Base-by-base conservation (phyloP, 768 basidiomycete species). In the Collybiopsis confluens region DNA sequence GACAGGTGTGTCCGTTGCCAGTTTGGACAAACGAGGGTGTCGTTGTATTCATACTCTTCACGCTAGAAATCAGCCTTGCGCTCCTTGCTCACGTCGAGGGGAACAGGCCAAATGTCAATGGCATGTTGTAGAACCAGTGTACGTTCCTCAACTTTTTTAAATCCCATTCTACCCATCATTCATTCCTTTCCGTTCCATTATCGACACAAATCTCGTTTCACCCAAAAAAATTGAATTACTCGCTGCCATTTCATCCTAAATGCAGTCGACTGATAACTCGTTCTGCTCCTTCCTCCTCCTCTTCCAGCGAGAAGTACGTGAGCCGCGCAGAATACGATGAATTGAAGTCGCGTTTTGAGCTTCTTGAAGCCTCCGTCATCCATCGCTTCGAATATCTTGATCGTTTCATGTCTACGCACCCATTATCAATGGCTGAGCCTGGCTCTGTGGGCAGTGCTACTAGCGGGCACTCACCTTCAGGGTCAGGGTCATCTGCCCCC, bases 81-180 rank as follows among this genome's bases (percentile, higher is more conserved):
- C 84, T 13, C 89, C 89, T 11, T 93, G 90, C 68, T 75, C 80
- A 55, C 81, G 86, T 58, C 81, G 90, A 65, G 87, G 87, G 57
- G 90, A 93, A 72, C 82, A 85, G 69, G 74, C 74, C 47, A 87
- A 85, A 65, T 92, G 90, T 64, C 84, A 87, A 62, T 93, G 90
- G 90, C 82, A 86, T 65, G 80, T 86, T 54, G 76, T 91, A 48
- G 90, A 92, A 68, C 86, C 89, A 37, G 79, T 85, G 86, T 92
- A 73, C 70, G 88, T 52, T 30, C 27, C 9, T 41, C 24, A 20
- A 18, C 2, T 47, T 47, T 45, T 59, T 54, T 57, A n/a, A 50
- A 54, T 50, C 49, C 54, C 56, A 51, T 51, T 43, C 51, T 42
- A 53, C 27, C 54, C 56, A 27, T 56, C 52, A 54, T 58, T 45